These are phyloP conservation scores for Macaranga tanarius DNA, from an alignment of 441 rosid species.

Conservation along the genomic window DNA sequence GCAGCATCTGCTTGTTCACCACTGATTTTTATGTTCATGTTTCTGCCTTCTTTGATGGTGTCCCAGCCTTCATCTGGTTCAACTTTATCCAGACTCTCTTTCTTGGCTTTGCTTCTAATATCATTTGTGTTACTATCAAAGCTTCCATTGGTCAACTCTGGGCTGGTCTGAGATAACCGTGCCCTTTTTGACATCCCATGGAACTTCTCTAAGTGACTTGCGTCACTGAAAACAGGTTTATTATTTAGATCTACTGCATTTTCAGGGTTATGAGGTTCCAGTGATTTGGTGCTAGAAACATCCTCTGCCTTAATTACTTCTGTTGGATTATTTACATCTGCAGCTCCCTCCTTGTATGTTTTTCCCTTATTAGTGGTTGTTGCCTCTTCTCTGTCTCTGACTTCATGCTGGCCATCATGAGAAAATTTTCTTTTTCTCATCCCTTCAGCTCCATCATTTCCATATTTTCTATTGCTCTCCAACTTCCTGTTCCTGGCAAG, in stretches of 20 bases:
- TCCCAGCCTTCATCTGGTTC: slow-evolving; percentile 22
- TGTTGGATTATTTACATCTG: background rate
- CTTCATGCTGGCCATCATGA: slow-evolving; percentile 7
- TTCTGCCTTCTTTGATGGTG: slow-evolving; percentile 16
- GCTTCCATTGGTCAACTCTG: slow-evolving; percentile 10
- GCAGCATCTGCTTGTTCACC: slow-evolving; percentile 11
- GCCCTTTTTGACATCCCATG: background rate
- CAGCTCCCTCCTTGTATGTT: background rate
- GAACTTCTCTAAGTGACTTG: slow-evolving; percentile 15
- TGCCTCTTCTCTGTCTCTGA: slow-evolving; percentile 18
- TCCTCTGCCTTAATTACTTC: slow-evolving; percentile 8
- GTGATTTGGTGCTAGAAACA: slow-evolving; percentile 3
- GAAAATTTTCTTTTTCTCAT: slow-evolving; percentile 17
- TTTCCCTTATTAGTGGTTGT: background rate
- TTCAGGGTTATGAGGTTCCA: slow-evolving; percentile 3
- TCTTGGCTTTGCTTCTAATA: slow-evolving; percentile 6
- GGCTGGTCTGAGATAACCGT: background rate
- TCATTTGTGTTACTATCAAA: slow-evolving; percentile 6
- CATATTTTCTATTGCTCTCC: slow-evolving; percentile 26
- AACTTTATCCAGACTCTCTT: slow-evolving; percentile 18
- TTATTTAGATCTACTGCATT: slow-evolving; percentile 11
- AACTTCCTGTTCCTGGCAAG: slow-evolving; percentile 34
- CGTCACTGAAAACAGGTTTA: background rate
- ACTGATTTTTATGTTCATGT: slow-evolving; percentile 12
- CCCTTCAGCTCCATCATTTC: slow-evolving; percentile 12